Evolutionary conservation across 2,329 filamentous ascomycete genomes (phyloP).

Genomic region (Epichloe sibirici): DNA sequence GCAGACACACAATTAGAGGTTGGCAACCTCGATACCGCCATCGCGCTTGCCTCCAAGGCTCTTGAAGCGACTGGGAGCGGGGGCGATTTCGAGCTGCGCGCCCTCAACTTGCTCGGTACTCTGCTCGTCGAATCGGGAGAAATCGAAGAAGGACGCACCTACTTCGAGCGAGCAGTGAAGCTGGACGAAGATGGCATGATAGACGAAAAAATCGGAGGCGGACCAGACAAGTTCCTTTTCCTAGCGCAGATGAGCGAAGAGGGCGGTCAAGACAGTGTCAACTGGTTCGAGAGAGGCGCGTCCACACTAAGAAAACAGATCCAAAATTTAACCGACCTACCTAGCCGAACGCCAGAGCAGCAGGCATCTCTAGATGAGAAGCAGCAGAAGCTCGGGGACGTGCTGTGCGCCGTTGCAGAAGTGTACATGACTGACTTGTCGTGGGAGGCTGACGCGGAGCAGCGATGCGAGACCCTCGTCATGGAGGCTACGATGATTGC

Average conservation of each 20-base stretch:
- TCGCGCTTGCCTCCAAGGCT: constrained; percentile 28
- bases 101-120: constrained; percentile 67
- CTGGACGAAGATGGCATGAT: constrained; percentile 65
- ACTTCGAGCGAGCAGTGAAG: constrained; percentile 60
- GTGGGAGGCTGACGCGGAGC: constrained; percentile 84
- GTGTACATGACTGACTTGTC: constrained; percentile 98
- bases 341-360: constrained; percentile 26
- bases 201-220: constrained; percentile 62
- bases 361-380: constrained; percentile 47
- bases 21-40: constrained; percentile 29
- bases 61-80: constrained; percentile 30
- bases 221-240: constrained; percentile 89
- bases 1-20: constrained; percentile 30
- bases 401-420: constrained; percentile 88
- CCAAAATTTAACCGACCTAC: constrained; percentile 42
- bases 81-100: constrained; percentile 45
- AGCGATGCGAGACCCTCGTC: constrained; percentile 73
- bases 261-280: constrained; percentile 52
- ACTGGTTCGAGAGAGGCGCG: constrained; percentile 60
- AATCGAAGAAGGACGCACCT: constrained; percentile 57
- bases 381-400: constrained; percentile 71
- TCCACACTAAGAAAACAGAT: constrained; percentile 61
- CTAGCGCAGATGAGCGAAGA: constrained; percentile 77
- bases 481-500: constrained; percentile 83
- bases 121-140: constrained; percentile 77